Base-by-base conservation (phyloP, 805 yeast species). In the Cyberlindnera suaveolens region DNA sequence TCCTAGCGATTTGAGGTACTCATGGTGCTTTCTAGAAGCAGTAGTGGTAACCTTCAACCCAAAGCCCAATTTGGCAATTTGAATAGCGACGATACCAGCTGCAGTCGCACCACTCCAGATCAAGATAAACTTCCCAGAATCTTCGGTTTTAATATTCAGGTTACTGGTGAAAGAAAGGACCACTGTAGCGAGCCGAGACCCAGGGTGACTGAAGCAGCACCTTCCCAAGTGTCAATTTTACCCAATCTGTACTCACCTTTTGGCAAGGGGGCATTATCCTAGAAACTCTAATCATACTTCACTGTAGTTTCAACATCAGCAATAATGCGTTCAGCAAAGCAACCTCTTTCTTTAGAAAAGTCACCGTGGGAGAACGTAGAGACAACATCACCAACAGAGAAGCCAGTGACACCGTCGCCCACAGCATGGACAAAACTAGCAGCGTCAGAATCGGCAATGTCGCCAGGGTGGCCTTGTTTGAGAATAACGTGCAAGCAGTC, bases 31-130 rank as follows among this genome's bases (percentile, higher is more conserved):
- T 43, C 63, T 55, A 3, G 81, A 74, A 13, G 84, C 80, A 36
- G 75, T 72, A 3, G 72, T 72, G 3, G 72, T 72, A 39, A 76
- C 68, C 41, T 56, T 52, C 43, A 65, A 47, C 13, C 75, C 77
- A 32, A 54, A 49, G 19, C 74, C 46, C 30, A 65, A 55, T 51
- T 74, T 75, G 18, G 82, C 82, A 36, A 80, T 49, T 66, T 84
- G 90, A 42, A 80, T 71, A 11, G 79, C 77, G 17, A 66, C 37
- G 40, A 65, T 67, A 20, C 88, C 89, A 13, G 81, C 69, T 17
- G 82, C 72, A 18, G 85, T 71, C n/a, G 86, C 77, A 49, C 84
- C 90, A 54, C 83, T 81, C 80, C 82, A 77, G 38, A 80, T 64
- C 40, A 80, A 56, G 33, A 78, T 56, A 46, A 65, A 65, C 44